Evolutionary conservation across 352 stramenopile genomes (phyloP).

Genomic region (Phytophthora pistaciae): DNA sequence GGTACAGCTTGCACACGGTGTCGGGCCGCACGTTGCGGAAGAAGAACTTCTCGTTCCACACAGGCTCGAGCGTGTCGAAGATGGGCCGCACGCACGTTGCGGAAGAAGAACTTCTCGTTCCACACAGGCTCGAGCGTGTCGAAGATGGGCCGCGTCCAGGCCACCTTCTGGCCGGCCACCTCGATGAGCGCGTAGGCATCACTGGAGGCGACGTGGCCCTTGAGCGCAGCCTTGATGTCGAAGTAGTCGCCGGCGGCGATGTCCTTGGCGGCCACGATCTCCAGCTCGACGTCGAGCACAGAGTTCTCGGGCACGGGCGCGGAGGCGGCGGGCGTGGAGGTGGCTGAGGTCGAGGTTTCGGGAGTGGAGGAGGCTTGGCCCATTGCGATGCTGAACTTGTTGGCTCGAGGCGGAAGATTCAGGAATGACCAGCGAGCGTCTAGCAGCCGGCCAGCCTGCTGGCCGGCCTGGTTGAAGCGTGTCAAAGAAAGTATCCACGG

Average conservation of each 20-base stretch:
- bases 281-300: conserved; percentile 45
- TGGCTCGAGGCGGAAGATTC: conserved; percentile 1
- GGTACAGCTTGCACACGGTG: conserved; percentile 45
- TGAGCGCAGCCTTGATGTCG: conserved; percentile 28
- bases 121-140: conserved; percentile 37
- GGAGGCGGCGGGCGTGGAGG: conserved; percentile 4
- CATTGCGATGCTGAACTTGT: neutral
- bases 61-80: conserved; percentile 38
- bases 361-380: neutral
- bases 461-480: neutral
- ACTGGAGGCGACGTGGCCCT: conserved; percentile 42
- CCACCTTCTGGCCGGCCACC: conserved; percentile 41
- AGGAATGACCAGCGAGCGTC: conserved; percentile 11
- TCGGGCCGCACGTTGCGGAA: conserved; percentile 47
- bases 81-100: conserved; percentile 44
- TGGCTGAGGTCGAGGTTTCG: no score
- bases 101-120: conserved; percentile 51
- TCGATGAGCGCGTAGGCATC: conserved; percentile 51
- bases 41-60: conserved; percentile 49
- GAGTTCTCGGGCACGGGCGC: conserved; percentile 9
- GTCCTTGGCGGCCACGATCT: conserved; percentile 46
- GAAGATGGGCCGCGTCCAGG: conserved; percentile 49
- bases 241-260: conserved; percentile 45
- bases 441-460: neutral
- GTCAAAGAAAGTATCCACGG: neutral